Evolutionary conservation across 192 early-diverging fungal species (phyloP).

Genomic region (Coemansia sp.): DNA sequence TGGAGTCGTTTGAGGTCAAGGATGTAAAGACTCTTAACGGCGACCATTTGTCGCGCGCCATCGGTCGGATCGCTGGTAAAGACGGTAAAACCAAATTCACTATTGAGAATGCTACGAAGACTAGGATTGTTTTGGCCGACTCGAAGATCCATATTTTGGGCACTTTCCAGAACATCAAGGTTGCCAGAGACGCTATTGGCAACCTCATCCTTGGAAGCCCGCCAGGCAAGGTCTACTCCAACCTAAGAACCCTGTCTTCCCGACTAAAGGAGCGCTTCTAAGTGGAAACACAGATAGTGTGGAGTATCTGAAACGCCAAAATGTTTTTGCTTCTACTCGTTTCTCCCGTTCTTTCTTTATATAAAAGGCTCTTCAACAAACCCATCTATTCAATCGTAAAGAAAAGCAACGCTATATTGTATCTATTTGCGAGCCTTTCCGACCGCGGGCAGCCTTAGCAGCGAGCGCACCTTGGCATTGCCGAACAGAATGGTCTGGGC

Average conservation of each 20-base stretch:
- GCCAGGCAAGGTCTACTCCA: conserved; percentile 95
- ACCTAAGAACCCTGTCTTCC: conserved; percentile 77
- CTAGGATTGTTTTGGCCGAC: conserved; percentile 94
- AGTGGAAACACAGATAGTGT: conserved; percentile 4
- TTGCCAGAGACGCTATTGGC: conserved; percentile 90
- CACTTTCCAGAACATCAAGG: conserved; percentile 93
- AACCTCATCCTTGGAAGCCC: conserved; percentile 88
- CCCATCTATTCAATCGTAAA: too few relatives aligned
- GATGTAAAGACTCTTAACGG: conserved; percentile 94
- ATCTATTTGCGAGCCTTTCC: not conserved
- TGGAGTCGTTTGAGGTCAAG: conserved; percentile 98
- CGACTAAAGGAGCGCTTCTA: conserved; percentile 96
- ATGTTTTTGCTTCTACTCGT: too few relatives aligned
- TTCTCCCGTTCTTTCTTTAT: conserved; percentile 3
- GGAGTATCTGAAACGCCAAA: too few relatives aligned
- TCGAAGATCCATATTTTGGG: conserved; percentile 96
- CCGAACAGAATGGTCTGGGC: conserved; percentile 21
- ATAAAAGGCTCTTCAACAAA: too few relatives aligned
- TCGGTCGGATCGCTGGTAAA: conserved; percentile 97
- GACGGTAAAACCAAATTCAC: conserved; percentile 96
- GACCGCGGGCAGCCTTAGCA: not conserved
- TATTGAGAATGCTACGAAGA: conserved; percentile 96
- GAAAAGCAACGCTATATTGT: not conserved
- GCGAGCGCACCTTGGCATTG: conserved; percentile 14
- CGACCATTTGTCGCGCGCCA: conserved; percentile 94